Conservation (phyloP, 768 basidiomycete species). For the Tricholoma saponaceum region DNA sequence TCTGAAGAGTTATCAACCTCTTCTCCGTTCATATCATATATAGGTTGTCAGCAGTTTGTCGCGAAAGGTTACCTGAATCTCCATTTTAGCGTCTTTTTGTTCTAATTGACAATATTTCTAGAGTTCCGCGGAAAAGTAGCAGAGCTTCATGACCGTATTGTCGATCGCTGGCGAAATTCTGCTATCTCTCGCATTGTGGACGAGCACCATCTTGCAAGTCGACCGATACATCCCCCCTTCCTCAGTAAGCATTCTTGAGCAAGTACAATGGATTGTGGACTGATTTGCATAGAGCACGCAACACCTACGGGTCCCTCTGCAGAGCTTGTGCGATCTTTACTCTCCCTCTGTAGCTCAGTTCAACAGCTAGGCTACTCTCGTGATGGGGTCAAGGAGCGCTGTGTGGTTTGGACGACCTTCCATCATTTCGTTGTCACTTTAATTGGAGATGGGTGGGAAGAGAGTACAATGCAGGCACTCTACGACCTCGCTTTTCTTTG, state of each 20-base stretch:
- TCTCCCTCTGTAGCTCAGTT: conserved; percentile 48
- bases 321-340: conserved; percentile 49
- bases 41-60: conserved; percentile 38
- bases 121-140: conserved; percentile 45
- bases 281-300: neutral
- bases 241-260: conserved; percentile 18
- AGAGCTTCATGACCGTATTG: conserved; percentile 39
- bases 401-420: conserved; percentile 35
- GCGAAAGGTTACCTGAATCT: conserved; percentile 16
- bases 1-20: conserved; percentile 44
- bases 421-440: conserved; percentile 34
- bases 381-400: conserved; percentile 28
- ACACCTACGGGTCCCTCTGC: conserved; percentile 44
- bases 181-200: conserved; percentile 32
- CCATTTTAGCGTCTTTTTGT: neutral
- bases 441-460: conserved; percentile 24
- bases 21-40: conserved; percentile 36
- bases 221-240: conserved; percentile 14
- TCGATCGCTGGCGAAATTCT: conserved; percentile 51
- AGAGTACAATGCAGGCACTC: conserved; percentile 26
- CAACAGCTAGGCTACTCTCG: conserved; percentile 51
- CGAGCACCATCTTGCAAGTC: conserved; percentile 18
- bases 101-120: conserved; percentile 17
- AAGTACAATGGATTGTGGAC: neutral
- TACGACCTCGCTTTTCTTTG: conserved; percentile 49